phyloP scores from a whole-genome alignment of 768 basidiomycete species.

The Dictyophora rubrovolvata region DNA sequence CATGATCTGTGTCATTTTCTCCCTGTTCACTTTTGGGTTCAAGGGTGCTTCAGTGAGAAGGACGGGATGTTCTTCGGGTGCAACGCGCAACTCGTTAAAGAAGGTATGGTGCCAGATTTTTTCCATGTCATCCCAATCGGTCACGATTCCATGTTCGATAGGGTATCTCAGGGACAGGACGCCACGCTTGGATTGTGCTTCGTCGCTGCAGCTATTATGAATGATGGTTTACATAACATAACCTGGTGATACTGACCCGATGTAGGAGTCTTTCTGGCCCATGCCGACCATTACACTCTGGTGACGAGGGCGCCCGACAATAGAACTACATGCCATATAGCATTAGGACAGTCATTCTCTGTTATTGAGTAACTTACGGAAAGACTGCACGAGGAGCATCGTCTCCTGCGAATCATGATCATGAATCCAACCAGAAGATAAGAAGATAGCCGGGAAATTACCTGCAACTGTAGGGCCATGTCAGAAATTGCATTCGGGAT shows the following conservation, averaged over 20 bases:
- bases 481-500: neutral
- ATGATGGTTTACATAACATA: neutral
- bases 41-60: slow-evolving; percentile 11
- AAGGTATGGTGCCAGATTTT: slow-evolving; percentile 14
- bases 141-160: slow-evolving; percentile 11
- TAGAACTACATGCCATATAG: slow-evolving; percentile 17
- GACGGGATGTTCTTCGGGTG: slow-evolving; percentile 10
- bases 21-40: slow-evolving; percentile 9
- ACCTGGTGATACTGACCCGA: slow-evolving; percentile 22
- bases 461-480: neutral
- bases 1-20: slow-evolving; percentile 14
- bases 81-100: slow-evolving; percentile 12
- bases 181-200: slow-evolving; percentile 39
- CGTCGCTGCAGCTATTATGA: slow-evolving; percentile 22
- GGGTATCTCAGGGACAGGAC: slow-evolving; percentile 34
- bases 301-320: slow-evolving; percentile 38
- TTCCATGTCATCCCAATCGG: slow-evolving; percentile 13
- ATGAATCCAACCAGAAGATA: neutral
- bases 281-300: slow-evolving; percentile 40
- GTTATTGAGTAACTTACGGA: slow-evolving; percentile 6
- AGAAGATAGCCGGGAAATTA: slow-evolving; percentile 2
- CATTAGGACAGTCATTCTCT: neutral
- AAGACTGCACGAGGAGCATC: slow-evolving; percentile 12
- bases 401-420: slow-evolving; percentile 4
- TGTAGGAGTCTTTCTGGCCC: slow-evolving; percentile 40